phyloP scores from a whole-genome alignment of 768 basidiomycete genomes.

The Daedaleopsis sinensis region DNA sequence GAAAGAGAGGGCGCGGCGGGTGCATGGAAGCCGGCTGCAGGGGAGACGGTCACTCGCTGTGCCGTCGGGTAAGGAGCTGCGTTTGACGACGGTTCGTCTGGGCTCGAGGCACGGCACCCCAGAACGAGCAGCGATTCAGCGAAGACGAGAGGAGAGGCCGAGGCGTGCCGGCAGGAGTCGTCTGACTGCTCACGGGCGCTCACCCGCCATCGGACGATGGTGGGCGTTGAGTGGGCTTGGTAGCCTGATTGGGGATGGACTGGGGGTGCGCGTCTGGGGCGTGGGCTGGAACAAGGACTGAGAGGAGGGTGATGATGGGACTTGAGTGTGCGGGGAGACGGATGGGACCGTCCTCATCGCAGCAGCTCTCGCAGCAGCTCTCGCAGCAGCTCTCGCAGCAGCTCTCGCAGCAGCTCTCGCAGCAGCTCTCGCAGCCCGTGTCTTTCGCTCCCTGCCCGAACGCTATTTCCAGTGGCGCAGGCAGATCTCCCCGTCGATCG shows the following conservation, averaged over 20 bases:
- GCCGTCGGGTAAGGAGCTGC: neutral
- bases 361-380: too few relatives aligned
- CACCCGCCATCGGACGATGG: neutral
- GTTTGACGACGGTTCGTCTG: neutral
- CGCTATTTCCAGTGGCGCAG: constrained; percentile 11
- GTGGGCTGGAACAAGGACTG: neutral
- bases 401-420: too few relatives aligned
- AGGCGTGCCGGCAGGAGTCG: neutral
- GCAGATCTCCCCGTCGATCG: constrained; percentile 7
- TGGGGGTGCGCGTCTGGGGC: neutral
- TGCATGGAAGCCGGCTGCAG: neutral
- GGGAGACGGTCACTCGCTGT: neutral
- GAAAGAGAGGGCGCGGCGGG: neutral
- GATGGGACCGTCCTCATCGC: too few relatives aligned
- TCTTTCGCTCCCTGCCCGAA: constrained; percentile 4
- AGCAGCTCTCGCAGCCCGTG: too few relatives aligned
- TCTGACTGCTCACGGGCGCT: neutral
- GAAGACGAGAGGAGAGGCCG: neutral
- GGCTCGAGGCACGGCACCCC: neutral
- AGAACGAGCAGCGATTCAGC: neutral
- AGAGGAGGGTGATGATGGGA: neutral
- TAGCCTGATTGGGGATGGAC: neutral
- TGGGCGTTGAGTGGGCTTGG: too few relatives aligned
- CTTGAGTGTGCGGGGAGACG: too few relatives aligned
- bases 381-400: too few relatives aligned